Evolutionary conservation across 305 asterid species (phyloP).

Genomic region (Caryopteris hybrid): DNA sequence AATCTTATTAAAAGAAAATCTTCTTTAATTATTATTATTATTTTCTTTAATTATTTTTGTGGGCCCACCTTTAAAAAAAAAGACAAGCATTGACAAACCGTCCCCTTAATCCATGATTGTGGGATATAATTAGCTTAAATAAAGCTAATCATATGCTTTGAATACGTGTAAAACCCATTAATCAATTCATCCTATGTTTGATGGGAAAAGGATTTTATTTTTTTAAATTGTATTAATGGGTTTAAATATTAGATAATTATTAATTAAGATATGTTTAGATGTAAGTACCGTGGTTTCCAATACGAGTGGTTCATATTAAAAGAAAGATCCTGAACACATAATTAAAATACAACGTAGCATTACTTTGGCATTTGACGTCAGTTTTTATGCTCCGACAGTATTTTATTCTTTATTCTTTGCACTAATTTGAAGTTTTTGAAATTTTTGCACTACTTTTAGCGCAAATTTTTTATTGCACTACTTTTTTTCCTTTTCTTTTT

Average conservation of each 20-base stretch:
- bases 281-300: background rate
- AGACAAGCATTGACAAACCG: slow-evolving; percentile 17
- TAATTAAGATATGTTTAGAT: background rate
- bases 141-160: slow-evolving; percentile 20
- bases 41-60: slow-evolving; percentile 3
- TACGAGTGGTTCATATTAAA: slow-evolving; percentile 7
- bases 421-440: too few relatives aligned
- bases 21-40: too few relatives aligned
- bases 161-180: slow-evolving; percentile 28
- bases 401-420: too few relatives aligned
- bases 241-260: slow-evolving; percentile 1
- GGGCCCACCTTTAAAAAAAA: background rate
- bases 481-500: too few relatives aligned
- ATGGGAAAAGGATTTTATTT: background rate
- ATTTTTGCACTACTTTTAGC: too few relatives aligned
- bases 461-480: too few relatives aligned
- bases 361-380: too few relatives aligned
- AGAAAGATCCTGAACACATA: background rate
- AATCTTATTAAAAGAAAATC: too few relatives aligned
- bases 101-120: slow-evolving; percentile 24
- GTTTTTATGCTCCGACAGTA: too few relatives aligned
- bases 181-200: background rate
- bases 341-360: too few relatives aligned
- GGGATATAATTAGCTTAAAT: slow-evolving; percentile 11
- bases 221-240: background rate